These are phyloP conservation scores for Penicillium riverlandense DNA, from an alignment of 495 filamentous ascomycete genomes.

Conservation along the genomic window DNA sequence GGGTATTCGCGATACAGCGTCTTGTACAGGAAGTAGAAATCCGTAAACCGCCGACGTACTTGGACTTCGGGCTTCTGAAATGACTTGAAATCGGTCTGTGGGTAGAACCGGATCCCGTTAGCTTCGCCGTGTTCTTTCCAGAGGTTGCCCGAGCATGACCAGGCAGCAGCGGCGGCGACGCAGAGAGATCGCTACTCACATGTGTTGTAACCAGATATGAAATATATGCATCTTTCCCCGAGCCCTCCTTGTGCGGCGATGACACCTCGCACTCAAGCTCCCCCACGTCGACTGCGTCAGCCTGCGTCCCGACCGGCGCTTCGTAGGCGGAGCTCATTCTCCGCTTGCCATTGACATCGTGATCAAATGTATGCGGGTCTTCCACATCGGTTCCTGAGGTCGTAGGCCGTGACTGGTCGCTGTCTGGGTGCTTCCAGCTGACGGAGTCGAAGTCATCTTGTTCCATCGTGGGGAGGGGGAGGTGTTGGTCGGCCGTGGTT, in stretches of 20 bases:
- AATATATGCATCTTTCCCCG: slow-evolving; percentile 94
- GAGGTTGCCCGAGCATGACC: background rate
- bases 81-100: slow-evolving; percentile 82
- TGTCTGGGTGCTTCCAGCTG: slow-evolving; percentile 49
- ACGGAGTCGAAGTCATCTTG: slow-evolving; percentile 54
- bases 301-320: slow-evolving; percentile 42
- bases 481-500: slow-evolving; percentile 10
- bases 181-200: slow-evolving; percentile 45
- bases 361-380: slow-evolving; percentile 20
- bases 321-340: slow-evolving; percentile 41
- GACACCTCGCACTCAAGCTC: slow-evolving; percentile 76
- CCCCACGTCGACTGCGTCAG: slow-evolving; percentile 56
- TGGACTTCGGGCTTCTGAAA: slow-evolving; percentile 72
- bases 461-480: slow-evolving; percentile 35
- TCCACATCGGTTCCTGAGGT: slow-evolving; percentile 38
- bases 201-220: slow-evolving; percentile 90
- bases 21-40: slow-evolving; percentile 97
- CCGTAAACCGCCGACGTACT: slow-evolving; percentile 87
- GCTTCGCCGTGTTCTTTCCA: background rate
- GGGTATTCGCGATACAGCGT: slow-evolving; percentile 79
- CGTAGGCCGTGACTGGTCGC: slow-evolving; percentile 41
- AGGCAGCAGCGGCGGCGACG: slow-evolving; percentile 10
- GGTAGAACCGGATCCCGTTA: no score
- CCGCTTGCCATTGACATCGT: slow-evolving; percentile 46
- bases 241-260: slow-evolving; percentile 81